Conservation (phyloP, 345 rosid species). For the Eucalyptus leucophloia region DNA sequence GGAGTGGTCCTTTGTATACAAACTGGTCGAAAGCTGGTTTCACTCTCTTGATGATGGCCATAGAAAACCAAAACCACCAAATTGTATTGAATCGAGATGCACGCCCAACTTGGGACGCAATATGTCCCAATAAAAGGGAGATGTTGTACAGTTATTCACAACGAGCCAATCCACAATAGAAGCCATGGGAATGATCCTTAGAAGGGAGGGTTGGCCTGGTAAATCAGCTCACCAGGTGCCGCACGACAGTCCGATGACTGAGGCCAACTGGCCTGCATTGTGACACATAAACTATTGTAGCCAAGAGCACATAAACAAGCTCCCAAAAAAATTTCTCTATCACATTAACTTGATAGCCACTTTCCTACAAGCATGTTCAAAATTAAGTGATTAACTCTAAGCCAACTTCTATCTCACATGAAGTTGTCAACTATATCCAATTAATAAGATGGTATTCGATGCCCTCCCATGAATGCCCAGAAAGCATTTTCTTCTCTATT, state of each 20-base stretch:
- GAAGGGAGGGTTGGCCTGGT: not conserved
- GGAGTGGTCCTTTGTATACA: not conserved
- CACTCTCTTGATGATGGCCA: not conserved
- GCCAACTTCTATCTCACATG: not conserved
- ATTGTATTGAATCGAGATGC: not conserved
- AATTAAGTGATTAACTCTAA: not conserved
- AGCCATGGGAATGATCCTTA: not conserved
- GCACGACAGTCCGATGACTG: not conserved
- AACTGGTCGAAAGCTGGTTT: not conserved
- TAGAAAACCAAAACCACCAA: not conserved
- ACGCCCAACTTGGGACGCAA: not conserved
- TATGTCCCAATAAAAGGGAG: not conserved
- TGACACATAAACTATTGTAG: not conserved
- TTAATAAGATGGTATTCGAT: not conserved
- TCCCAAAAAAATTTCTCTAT: not conserved
- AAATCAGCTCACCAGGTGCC: not conserved
- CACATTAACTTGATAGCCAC: not conserved
- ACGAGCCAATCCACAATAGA: not conserved
- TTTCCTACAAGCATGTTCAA: not conserved
- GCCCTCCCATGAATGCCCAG: not conserved
- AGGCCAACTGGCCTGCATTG: not conserved
- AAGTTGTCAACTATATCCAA: not conserved
- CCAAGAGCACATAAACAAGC: not conserved
- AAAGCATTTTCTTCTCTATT: not conserved
- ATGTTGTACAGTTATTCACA: not conserved